Evolutionary conservation across 1,284 basidiomycete species (phyloP), one percentile per base, ranked within the genome.

Genomic region (Trametes polyzona): DNA sequence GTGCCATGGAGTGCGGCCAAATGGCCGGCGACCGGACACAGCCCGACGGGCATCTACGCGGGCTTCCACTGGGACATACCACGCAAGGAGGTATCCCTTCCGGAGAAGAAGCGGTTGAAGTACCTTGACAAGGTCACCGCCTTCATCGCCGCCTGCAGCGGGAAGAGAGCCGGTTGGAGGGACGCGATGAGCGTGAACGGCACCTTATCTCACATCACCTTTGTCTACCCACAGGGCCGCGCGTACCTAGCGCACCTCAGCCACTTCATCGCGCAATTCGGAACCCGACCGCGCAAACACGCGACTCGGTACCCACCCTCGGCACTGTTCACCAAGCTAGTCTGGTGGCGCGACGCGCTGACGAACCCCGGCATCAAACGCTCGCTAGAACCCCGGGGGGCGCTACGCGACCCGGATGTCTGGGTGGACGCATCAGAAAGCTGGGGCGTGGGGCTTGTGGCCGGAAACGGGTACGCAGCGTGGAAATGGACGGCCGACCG

Each of bases 41-140:
- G 61, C 1, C n/a, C 54, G 4, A 24, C 32, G 0, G 73, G 75
- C 52, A 63, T 47, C 4, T 78, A 78, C 52, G 59, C 77, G 0
- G 75, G 77, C 11, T 77, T 78, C 55, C 8, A 66, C 1, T 79
- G 77, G 76, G 65, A 73, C 29, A 43, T 78, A 0, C 8, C 14
- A 0, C 9, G 41, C 0, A 67, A 67, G 19, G 67, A 66, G 0
- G 71, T 76, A 0, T 24, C 63, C n/a, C 35, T 68, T 4, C 49
- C 59, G 0, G 58, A 62, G 4, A 23, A 14, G 17, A 68, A 68
- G 48, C 47, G 64, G 0, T 0, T 39, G 0, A 71, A 71, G 24
- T 71, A 69, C 48, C 50, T 67, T 2, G 33, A 10, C 17, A 32
- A 32, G 9, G 46, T 47, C 2, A 3, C 3, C 30, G 46, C 5